Conservation (phyloP, 257 asterid species). For the Lantana camara region DNA sequence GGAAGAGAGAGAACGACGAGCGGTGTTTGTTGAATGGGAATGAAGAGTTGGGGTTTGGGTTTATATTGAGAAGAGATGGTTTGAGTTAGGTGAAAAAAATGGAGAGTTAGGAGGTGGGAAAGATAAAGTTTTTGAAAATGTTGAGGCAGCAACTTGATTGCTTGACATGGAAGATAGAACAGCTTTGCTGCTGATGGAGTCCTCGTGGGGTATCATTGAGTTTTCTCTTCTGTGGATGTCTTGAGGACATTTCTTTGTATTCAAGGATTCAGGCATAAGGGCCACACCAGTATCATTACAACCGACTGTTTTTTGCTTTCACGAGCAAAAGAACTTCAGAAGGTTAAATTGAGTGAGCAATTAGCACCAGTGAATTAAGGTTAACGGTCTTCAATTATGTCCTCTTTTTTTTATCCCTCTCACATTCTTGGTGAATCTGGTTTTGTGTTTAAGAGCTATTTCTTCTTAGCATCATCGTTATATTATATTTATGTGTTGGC, state of each 20-base stretch:
- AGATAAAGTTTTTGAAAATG: constrained; percentile 36
- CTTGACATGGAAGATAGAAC: constrained; percentile 44
- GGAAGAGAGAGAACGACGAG: neutral
- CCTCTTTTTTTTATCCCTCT: neutral
- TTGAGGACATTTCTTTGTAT: constrained; percentile 18
- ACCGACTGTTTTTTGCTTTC: neutral
- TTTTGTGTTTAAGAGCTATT: neutral
- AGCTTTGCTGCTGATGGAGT: constrained; percentile 3
- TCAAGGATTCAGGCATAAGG: constrained; percentile 23
- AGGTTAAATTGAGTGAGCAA: neutral
- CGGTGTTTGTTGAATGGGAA: neutral
- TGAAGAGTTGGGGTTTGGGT: constrained; percentile 15
- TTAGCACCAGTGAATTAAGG: neutral
- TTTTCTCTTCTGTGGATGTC: neutral
- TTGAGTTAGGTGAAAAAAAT: constrained; percentile 28
- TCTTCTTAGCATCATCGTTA: neutral
- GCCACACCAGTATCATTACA: neutral
- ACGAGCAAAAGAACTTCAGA: neutral
- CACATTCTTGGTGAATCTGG: neutral
- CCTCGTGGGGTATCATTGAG: constrained; percentile 19
- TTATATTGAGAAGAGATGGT: constrained; percentile 31
- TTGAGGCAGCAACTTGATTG: constrained; percentile 40
- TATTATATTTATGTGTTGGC: neutral
- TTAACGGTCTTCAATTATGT: neutral
- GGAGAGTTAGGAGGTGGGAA: constrained; percentile 31